Conservation (phyloP, 805 yeast genomes). For the Candida chilensis region DNA sequence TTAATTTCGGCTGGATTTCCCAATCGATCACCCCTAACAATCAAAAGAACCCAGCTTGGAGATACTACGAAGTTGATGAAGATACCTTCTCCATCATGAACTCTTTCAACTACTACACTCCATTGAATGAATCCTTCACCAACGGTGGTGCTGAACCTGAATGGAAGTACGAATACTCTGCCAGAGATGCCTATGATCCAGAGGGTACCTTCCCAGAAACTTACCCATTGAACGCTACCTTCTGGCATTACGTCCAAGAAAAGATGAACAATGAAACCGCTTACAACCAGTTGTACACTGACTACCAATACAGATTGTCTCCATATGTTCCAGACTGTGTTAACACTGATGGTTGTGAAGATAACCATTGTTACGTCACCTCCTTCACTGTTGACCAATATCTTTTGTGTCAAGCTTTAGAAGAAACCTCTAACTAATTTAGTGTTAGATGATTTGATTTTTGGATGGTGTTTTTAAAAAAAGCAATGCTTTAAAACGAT, state of each 20-base stretch:
- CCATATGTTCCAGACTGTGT: slow-evolving; percentile 45
- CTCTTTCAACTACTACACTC: slow-evolving; percentile 47
- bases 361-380: slow-evolving; percentile 29
- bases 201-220: slow-evolving; percentile 44
- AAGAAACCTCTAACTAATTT: slow-evolving; percentile 2
- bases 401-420: no score
- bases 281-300: slow-evolving; percentile 35
- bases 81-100: slow-evolving; percentile 53
- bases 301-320: slow-evolving; percentile 42
- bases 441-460: slow-evolving; percentile 2
- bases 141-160: slow-evolving; percentile 46
- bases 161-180: slow-evolving; percentile 59
- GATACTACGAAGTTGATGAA: slow-evolving; percentile 60
- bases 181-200: slow-evolving; percentile 49
- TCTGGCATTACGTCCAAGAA: slow-evolving; percentile 55
- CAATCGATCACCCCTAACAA: slow-evolving; percentile 59
- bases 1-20: slow-evolving; percentile 54
- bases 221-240: slow-evolving; percentile 58
- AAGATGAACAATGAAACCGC: slow-evolving; percentile 34
- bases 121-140: slow-evolving; percentile 45
- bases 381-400: slow-evolving; percentile 26
- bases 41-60: slow-evolving; percentile 61
- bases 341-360: slow-evolving; percentile 15
- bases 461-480: slow-evolving; percentile 2
- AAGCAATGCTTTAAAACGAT: slow-evolving; percentile 4